Evolutionary conservation across 2,329 filamentous ascomycete genomes (phyloP).

Genomic region (Coniochaeta ligniaria): DNA sequence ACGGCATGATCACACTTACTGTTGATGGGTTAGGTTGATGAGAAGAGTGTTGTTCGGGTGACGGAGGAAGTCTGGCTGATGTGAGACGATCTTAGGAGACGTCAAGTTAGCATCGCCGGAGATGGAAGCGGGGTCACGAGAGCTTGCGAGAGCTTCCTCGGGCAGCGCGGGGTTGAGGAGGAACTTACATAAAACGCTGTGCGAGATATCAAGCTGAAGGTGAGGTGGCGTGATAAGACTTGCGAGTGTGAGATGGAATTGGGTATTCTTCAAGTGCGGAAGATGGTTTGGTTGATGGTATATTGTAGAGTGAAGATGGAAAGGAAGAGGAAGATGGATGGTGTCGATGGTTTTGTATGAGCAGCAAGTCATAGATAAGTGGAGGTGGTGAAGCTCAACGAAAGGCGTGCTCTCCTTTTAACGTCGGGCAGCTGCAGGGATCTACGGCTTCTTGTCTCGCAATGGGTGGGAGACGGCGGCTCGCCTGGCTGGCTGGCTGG

Average conservation of each 20-base stretch:
- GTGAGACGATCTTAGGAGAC: neutral
- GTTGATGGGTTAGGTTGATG: constrained; percentile 9
- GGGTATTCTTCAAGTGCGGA: neutral
- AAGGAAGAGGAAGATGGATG: neutral
- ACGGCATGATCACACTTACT: constrained; percentile 12
- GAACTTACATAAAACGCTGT: neutral
- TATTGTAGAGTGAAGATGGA: neutral
- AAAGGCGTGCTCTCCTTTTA: neutral
- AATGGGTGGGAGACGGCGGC: neutral
- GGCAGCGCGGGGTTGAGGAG: neutral
- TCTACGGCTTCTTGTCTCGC: neutral
- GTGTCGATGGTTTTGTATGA: neutral
- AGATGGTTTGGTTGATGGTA: neutral
- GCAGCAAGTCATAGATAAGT: neutral
- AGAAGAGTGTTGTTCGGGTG: neutral
- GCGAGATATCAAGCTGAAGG: neutral
- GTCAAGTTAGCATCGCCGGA: neutral
- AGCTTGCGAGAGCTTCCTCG: neutral
- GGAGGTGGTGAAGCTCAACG: neutral
- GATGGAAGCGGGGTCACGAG: neutral
- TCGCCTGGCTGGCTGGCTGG: neutral
- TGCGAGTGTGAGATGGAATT: neutral
- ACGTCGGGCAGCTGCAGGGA: neutral
- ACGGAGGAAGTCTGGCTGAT: neutral
- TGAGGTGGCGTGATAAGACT: neutral